Evolutionary conservation across 345 rosid genomes (phyloP).

Genomic region (Arabidopsis suecica): DNA sequence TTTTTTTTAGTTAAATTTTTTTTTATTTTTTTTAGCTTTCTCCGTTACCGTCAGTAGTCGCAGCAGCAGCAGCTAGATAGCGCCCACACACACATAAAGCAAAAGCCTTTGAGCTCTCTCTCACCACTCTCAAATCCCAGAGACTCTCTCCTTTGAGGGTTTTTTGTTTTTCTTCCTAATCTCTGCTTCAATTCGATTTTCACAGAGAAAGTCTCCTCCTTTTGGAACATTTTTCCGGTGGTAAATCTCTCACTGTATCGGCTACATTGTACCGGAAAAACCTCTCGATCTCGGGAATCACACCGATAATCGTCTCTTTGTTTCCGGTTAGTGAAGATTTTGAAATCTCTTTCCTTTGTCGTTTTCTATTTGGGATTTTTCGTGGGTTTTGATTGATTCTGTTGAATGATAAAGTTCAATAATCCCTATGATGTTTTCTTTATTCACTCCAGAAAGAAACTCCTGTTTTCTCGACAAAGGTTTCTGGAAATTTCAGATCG

Average conservation of each 20-base stretch:
- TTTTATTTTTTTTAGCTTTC: background rate
- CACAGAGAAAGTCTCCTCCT: background rate
- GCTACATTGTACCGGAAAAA: slow-evolving; percentile 35
- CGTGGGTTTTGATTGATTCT: slow-evolving; percentile 4
- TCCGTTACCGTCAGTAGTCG: slow-evolving; percentile 45
- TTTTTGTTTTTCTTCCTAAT: background rate
- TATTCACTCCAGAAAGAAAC: background rate
- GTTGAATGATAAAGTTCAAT: background rate
- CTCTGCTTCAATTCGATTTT: slow-evolving; percentile 14
- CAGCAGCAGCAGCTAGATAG: slow-evolving; percentile 36
- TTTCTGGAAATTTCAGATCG: slow-evolving; percentile 27
- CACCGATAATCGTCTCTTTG: slow-evolving; percentile 5
- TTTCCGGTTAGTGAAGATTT: slow-evolving; percentile 27
- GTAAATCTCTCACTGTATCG: slow-evolving; percentile 30
- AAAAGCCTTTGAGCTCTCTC: slow-evolving; percentile 38
- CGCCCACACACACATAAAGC: slow-evolving; percentile 40
- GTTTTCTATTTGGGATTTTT: slow-evolving; percentile 32
- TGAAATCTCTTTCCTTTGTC: slow-evolving; percentile 30
- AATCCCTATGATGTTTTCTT: slow-evolving; percentile 35
- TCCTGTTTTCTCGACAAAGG: background rate
- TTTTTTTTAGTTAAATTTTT: background rate
- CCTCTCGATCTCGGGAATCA: slow-evolving; percentile 13
- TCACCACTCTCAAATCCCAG: slow-evolving; percentile 2
- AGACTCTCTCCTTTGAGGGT: slow-evolving; percentile 20
- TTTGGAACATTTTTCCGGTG: slow-evolving; percentile 24